Conservation (phyloP, 805 yeast genomes). For the Barnettozyma wickerhamii region DNA sequence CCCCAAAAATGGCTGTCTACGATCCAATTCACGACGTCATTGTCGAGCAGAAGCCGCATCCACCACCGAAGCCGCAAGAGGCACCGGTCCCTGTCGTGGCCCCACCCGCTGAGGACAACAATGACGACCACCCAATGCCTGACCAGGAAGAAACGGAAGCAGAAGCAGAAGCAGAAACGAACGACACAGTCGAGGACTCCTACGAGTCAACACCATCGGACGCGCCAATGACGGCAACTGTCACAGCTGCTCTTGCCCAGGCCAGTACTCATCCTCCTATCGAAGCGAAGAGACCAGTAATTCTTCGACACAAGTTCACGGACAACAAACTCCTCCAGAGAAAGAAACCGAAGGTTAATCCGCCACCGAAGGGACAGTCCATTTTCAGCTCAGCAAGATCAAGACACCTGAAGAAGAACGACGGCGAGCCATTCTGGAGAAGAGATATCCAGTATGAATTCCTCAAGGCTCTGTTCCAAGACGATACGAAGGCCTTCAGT, state of each 20-base stretch:
- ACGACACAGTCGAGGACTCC: background rate
- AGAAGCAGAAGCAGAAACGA: background rate
- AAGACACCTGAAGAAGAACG: conserved; percentile 77
- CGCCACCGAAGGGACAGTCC: conserved; percentile 12
- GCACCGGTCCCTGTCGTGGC: too few relatives aligned
- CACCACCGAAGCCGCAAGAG: background rate
- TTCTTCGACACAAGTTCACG: conserved; percentile 5
- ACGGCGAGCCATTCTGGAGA: conserved; percentile 91
- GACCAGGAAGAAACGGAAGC: background rate
- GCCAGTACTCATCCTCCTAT: too few relatives aligned
- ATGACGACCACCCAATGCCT: background rate
- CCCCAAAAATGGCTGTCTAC: conserved; percentile 1
- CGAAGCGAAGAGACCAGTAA: conserved; percentile 1
- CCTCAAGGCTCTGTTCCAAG: conserved; percentile 57
- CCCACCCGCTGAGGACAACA: background rate
- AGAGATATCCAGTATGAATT: conserved; percentile 84
- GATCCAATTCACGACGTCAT: conserved; percentile 2
- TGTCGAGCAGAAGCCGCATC: background rate
- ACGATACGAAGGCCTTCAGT: conserved; percentile 61
- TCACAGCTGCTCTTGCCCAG: background rate
- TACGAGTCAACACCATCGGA: background rate
- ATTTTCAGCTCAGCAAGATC: conserved; percentile 29
- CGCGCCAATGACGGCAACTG: background rate
- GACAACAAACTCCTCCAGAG: conserved; percentile 2
- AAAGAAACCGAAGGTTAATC: conserved; percentile 10